phyloP scores from a whole-genome alignment of 106 monocot genomes.

The Dendrobium chrysotoxum region DNA sequence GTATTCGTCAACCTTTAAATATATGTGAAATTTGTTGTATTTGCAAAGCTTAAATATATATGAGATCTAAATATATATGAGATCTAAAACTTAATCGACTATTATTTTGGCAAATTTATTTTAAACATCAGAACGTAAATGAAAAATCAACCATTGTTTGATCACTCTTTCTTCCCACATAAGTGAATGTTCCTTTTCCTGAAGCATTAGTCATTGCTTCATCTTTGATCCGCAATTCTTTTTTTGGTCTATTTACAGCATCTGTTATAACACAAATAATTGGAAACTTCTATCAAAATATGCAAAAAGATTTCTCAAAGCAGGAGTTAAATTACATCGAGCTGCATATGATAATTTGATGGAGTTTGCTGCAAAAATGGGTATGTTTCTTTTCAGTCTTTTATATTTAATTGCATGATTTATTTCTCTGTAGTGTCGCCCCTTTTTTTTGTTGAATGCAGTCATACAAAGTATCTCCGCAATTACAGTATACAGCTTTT shows the following conservation, averaged over 20 bases:
- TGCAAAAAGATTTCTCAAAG: conserved; percentile 65
- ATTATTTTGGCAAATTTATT: not conserved
- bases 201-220: not conserved
- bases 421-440: not conserved
- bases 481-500: not conserved
- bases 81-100: not conserved
- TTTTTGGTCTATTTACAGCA: conserved; percentile 33
- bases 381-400: conserved; percentile 22
- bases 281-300: conserved; percentile 72
- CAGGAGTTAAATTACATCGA: conserved; percentile 72
- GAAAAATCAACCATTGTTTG: not conserved
- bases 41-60: not conserved
- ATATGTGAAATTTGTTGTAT: too few species aligned
- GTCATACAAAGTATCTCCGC: not conserved
- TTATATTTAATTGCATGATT: not conserved
- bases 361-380: conserved; percentile 90
- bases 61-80: not conserved
- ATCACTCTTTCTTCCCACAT: not conserved
- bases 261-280: conserved; percentile 57
- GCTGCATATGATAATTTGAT: conserved; percentile 85
- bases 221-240: not conserved
- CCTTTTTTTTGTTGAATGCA: not conserved
- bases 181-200: not conserved
- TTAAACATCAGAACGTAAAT: not conserved
- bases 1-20: too few species aligned